These are phyloP conservation scores for Tuber borchii DNA, from an alignment of 495 filamentous ascomycete genomes.

Conservation along the genomic window DNA sequence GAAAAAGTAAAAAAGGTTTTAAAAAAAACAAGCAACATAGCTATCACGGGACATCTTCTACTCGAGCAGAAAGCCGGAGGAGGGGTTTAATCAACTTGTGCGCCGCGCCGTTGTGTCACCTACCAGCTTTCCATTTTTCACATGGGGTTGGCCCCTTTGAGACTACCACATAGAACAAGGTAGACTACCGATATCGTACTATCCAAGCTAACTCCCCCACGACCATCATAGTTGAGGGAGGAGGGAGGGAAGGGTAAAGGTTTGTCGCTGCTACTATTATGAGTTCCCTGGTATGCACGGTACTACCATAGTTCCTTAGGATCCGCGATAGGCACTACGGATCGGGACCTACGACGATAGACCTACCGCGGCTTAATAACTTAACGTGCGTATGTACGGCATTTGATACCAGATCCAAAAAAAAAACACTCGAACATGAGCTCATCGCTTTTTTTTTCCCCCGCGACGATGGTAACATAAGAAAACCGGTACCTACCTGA, in stretches of 20 bases:
- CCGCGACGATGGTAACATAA: background rate
- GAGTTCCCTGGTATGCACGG: background rate
- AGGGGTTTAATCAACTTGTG: background rate
- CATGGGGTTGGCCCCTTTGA: background rate
- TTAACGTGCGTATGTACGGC: background rate
- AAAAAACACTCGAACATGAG: background rate
- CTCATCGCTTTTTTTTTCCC: background rate
- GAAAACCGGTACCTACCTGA: background rate
- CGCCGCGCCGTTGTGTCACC: background rate
- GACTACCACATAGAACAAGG: background rate
- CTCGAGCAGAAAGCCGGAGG: background rate
- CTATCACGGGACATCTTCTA: background rate
- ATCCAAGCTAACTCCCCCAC: background rate
- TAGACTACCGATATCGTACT: background rate
- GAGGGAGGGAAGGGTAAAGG: background rate
- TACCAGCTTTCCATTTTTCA: background rate
- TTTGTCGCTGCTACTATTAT: background rate
- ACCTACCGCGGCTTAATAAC: background rate
- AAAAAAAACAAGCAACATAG: background rate
- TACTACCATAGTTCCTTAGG: background rate
- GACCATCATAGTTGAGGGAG: background rate
- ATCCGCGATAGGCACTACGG: background rate
- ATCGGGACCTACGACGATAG: background rate
- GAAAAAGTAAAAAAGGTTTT: background rate
- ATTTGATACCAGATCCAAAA: background rate